Base-by-base conservation (phyloP, 305 asterid genomes). In the Fraxinus sp. region DNA sequence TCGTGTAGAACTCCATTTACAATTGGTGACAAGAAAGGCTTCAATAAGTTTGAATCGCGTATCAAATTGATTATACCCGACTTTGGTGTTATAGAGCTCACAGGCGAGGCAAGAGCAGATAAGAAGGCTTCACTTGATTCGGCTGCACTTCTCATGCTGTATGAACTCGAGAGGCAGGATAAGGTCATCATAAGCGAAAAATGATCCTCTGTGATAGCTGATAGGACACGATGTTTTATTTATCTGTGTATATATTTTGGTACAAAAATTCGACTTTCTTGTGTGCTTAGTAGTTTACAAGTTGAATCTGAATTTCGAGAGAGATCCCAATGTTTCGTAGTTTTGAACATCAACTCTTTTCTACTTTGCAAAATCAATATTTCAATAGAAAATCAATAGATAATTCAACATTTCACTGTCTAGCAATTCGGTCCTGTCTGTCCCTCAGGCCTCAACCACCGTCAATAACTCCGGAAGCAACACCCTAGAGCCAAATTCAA, bases 121-220 rank as follows among this genome's bases (percentile, higher is more conserved):
- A 97, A 97, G 91, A 97, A 95, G 90, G 86, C 97, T 57, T 94
- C 99, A 22, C 89, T 52, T 55, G 99, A 95, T 82, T 92, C 98
- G 28, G 99, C 98, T 85, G 97, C 99, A 7, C 84, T 92, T 11
- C 36, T 55, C 76, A 90, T 95, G 97, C 90, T 97, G 73, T 59
- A 85, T 76, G 97, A 93, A 85, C 94, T 97, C 36, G 84, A 90
- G 88, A 89, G 86, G 77, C 92, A 3, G 86, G 91, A 90, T 30
- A 95, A 77, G 90, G 84, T 97, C 81, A 35, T 78, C 7, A 91
- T 96, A 66, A 75, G 77, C 22, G 62, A 81, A 39, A 20, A 81
- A 64, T 80, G 77, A 85, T 73, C 35, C 68, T 6, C 37, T 75
- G 10, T 13, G 9, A 13, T 30, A 68, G 75, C 75, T 64, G 75